Conservation (phyloP, 768 basidiomycete genomes). For the Holtermannia corniformis region DNA sequence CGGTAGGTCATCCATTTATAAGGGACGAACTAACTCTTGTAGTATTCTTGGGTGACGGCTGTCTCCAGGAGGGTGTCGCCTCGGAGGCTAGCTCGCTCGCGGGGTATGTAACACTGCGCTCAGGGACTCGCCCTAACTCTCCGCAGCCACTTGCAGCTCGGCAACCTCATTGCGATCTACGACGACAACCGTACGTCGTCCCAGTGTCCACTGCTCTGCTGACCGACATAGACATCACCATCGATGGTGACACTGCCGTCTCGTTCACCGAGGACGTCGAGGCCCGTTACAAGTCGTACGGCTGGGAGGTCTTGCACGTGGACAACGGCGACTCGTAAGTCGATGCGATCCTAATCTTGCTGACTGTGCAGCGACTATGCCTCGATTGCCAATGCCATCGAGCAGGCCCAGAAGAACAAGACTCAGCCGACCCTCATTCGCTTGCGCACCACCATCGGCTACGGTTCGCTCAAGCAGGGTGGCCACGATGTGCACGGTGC, state of each 20-base stretch:
- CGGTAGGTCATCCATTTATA: constrained; percentile 45
- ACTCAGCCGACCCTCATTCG: constrained; percentile 79
- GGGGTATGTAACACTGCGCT: constrained; percentile 44
- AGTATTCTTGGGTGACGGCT: constrained; percentile 92
- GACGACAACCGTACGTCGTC: constrained; percentile 78
- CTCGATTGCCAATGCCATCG: constrained; percentile 68
- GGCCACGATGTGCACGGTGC: constrained; percentile 90
- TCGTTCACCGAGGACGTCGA: constrained; percentile 93
- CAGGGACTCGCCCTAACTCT: neutral
- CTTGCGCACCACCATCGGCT: constrained; percentile 83
- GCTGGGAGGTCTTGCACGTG: constrained; percentile 85
- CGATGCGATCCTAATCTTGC: neutral
- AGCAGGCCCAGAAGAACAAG: constrained; percentile 62
- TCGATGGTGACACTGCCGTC: constrained; percentile 82
- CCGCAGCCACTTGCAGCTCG: constrained; percentile 69
- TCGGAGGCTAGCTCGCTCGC: constrained; percentile 84
- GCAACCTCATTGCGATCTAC: constrained; percentile 85
- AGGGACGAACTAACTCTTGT: constrained; percentile 1
- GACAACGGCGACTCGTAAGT: constrained; percentile 66
- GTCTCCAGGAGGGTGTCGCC: constrained; percentile 95
- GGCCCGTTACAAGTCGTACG: constrained; percentile 79
- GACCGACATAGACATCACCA: constrained; percentile 97
- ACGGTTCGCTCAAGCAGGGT: constrained; percentile 83
- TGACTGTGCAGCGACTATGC: constrained; percentile 55
- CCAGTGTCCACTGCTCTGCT: neutral